Conservation (phyloP, 2,329 filamentous ascomycete genomes). For the Paraphaeosphaeria sporulosa region DNA sequence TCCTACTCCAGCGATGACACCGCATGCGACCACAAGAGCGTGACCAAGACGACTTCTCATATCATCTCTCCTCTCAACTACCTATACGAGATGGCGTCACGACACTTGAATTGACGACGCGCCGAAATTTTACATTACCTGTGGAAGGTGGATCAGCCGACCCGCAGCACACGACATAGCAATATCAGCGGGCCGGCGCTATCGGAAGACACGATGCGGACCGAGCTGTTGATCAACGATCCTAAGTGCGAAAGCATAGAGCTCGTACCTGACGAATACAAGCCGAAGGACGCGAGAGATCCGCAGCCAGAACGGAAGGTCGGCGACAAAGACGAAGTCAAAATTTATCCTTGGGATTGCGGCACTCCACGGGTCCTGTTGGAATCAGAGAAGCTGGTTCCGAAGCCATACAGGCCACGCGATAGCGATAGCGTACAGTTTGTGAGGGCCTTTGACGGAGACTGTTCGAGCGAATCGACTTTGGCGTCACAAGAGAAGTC, state of each 20-base stretch:
- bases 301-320: background rate
- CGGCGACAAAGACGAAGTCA: background rate
- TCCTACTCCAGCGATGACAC: background rate
- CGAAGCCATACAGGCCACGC: background rate
- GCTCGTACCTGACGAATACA: background rate
- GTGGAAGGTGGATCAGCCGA: background rate
- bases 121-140: background rate
- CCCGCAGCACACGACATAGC: background rate
- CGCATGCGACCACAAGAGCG: background rate
- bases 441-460: background rate
- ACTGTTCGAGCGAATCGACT: background rate
- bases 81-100: background rate
- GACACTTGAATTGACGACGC: background rate
- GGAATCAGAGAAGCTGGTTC: background rate
- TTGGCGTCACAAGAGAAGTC: background rate
- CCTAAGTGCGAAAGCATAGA: background rate
- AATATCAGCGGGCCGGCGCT: background rate
- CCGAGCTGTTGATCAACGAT: background rate
- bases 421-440: no score
- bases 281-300: background rate
- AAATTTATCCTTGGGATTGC: background rate
- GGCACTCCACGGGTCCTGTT: background rate
- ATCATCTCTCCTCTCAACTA: background rate
- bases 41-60: background rate
- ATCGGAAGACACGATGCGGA: background rate